Percentiles rank a stretch among this genome's conserved stretches.
Conservation (phyloP, 176 grass and related monocot species). For the Oropetium thomaeum region DNA sequence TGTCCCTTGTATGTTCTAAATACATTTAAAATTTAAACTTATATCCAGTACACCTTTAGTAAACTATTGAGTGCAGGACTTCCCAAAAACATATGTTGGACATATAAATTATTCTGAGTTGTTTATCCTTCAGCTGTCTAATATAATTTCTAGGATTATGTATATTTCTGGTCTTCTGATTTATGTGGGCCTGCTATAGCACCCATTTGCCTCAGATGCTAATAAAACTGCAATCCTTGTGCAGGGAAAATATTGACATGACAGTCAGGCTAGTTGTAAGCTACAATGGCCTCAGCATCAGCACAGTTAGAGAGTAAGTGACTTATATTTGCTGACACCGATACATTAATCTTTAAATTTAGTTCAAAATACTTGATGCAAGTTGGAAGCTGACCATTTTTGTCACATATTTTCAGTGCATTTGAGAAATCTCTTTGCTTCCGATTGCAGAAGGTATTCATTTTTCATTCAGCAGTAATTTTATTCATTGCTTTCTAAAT, state of each 20-base stretch:
- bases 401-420: constrained; percentile 47
- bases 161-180: neutral
- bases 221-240: constrained; percentile 11
- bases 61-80: neutral
- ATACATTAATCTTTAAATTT: neutral
- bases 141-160: neutral
- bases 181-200: neutral
- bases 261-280: constrained; percentile 89
- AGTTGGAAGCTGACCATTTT: constrained; percentile 23
- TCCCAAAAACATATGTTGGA: neutral
- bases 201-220: constrained; percentile 8
- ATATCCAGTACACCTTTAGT: neutral
- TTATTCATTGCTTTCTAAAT: neutral
- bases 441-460: constrained; percentile 69
- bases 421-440: constrained; percentile 76
- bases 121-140: neutral
- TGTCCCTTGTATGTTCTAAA: neutral
- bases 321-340: neutral
- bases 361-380: constrained; percentile 1
- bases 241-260: constrained; percentile 97
- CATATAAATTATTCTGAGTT: neutral
- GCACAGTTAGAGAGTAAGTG: constrained; percentile 77
- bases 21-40: constrained; percentile 11
- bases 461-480: constrained; percentile 21
- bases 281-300: constrained; percentile 85